Evolutionary conservation across 225 moss, liverwort and hornwort species (phyloP), one percentile per base, ranked within the genome.

Genomic region (Polytrichum commune): DNA sequence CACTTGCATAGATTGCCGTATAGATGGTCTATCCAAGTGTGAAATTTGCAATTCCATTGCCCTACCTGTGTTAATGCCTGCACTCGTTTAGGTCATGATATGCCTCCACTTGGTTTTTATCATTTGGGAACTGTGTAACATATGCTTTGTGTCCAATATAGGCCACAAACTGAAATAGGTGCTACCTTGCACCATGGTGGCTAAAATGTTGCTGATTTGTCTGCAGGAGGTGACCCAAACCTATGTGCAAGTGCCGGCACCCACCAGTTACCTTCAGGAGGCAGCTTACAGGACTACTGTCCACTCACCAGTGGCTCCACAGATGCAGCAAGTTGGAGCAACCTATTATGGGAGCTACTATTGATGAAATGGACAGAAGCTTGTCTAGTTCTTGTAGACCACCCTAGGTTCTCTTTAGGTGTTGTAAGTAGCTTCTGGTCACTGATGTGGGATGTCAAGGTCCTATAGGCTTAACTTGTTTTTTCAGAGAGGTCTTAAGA

Each of bases 281-380:
- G 73, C 88, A 64, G 77, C 86, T 1, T 91, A 90, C 75, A 82
- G 84, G 83, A 62, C 84, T 46, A 79, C 89, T 19, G 26, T 55
- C 30, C 78, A 80, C 22, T 82, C 87, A 23, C 73, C 85, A 0
- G 79, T 85, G 25, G 79, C 81, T 69, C 81, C 76, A 54, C 83
- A 81, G 55, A 60, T 89, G 69, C 73, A 77, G 69, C 73, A 81
- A 72, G 80, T 78, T 32, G 80, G 79, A 68, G 68, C 88, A 77
- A 88, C 84, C 32, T 91, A 90, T 53, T 88, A 82, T 67, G 77
- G 86, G 70, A 90, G 86, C 63, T 95, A 88, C 57, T 88, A 90
- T 71, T 90, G 70, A 79, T 23, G 46, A 16, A 38, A 46, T 46
- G 13, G 46, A 46, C 46, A 46, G 46, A 16, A 46, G 46, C 16